Percentiles rank a stretch among this genome's conserved stretches.
These are phyloP conservation scores for Fraxinus latifolia DNA, from an alignment of 305 asterid genomes.

Conservation along the genomic window DNA sequence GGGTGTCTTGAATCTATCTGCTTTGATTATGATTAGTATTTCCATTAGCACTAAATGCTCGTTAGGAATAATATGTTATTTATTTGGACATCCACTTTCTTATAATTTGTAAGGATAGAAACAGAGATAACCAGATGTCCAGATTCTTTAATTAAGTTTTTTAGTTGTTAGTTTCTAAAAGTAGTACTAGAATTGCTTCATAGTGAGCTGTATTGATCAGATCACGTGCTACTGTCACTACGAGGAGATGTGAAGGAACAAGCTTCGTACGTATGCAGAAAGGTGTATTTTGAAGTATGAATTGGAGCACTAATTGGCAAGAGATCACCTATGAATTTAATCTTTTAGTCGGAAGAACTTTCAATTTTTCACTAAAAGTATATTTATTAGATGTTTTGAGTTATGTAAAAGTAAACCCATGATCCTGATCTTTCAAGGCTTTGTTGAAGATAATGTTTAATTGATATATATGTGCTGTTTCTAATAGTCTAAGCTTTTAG, in stretches of 20 bases:
- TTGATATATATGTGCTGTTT: not conserved
- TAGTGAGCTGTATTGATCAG: not conserved
- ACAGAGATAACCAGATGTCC: not conserved
- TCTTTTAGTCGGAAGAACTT: constrained; percentile 5
- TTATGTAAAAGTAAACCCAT: not conserved
- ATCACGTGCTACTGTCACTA: not conserved
- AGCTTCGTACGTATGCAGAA: not conserved
- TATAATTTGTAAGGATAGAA: not conserved
- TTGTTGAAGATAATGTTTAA: constrained; percentile 3
- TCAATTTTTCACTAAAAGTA: constrained; percentile 1
- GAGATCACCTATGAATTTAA: not conserved
- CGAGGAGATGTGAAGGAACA: not conserved
- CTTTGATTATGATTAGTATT: not conserved
- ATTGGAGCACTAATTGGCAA: not conserved
- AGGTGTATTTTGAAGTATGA: not conserved
- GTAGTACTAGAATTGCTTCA: not conserved
- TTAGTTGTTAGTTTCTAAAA: constrained; percentile 4
- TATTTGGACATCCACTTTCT: not conserved
- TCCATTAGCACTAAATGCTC: not conserved
- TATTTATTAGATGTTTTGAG: not conserved
- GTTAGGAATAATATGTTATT: not conserved
- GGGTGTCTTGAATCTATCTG: not conserved
- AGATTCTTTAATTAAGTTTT: constrained; percentile 9
- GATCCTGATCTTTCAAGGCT: constrained; percentile 11
- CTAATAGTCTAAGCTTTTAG: not conserved